phyloP scores from a whole-genome alignment of 805 yeast species.

The Wickerhamomyces alni region DNA sequence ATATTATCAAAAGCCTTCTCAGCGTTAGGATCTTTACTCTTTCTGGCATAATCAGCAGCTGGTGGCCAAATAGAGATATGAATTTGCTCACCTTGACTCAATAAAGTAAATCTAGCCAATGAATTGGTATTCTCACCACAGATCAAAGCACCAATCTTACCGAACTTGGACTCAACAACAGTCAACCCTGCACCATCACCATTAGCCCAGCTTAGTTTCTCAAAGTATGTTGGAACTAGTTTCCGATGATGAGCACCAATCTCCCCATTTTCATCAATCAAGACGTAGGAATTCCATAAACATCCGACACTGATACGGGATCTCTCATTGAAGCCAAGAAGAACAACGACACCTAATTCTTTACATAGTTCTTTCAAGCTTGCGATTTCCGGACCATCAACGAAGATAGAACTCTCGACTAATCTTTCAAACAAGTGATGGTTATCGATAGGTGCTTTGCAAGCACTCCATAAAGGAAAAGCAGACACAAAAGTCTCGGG shows the following conservation, averaged over 20 bases:
- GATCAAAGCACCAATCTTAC: slow-evolving; percentile 18
- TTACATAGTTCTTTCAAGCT: slow-evolving; percentile 9
- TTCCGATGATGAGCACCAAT: slow-evolving; percentile 18
- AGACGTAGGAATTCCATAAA: slow-evolving; percentile 21
- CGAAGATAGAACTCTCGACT: slow-evolving; percentile 18
- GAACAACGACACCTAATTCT: slow-evolving; percentile 15
- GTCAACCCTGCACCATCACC: slow-evolving; percentile 19
- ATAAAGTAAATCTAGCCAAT: slow-evolving; percentile 19
- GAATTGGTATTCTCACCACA: slow-evolving; percentile 23
- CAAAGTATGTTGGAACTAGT: slow-evolving; percentile 19
- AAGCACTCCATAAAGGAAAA: slow-evolving; percentile 20
- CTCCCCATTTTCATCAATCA: slow-evolving; percentile 15
- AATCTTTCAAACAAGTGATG: slow-evolving; percentile 17
- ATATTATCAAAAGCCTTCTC: slow-evolving; percentile 14
- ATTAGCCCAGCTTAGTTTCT: slow-evolving; percentile 18
- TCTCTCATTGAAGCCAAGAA: slow-evolving; percentile 20
- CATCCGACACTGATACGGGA: slow-evolving; percentile 20
- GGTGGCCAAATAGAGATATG: slow-evolving; percentile 23
- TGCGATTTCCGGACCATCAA: slow-evolving; percentile 21
- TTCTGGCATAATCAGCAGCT: slow-evolving; percentile 5
- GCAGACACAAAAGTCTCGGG: slow-evolving; percentile 20
- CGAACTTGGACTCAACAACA: slow-evolving; percentile 17
- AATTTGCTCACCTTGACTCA: slow-evolving; percentile 21
- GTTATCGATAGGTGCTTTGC: slow-evolving; percentile 21
- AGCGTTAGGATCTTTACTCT: background rate